Base-by-base conservation (phyloP, 2,329 filamentous ascomycete species). In the Aplosporella prunicola region DNA sequence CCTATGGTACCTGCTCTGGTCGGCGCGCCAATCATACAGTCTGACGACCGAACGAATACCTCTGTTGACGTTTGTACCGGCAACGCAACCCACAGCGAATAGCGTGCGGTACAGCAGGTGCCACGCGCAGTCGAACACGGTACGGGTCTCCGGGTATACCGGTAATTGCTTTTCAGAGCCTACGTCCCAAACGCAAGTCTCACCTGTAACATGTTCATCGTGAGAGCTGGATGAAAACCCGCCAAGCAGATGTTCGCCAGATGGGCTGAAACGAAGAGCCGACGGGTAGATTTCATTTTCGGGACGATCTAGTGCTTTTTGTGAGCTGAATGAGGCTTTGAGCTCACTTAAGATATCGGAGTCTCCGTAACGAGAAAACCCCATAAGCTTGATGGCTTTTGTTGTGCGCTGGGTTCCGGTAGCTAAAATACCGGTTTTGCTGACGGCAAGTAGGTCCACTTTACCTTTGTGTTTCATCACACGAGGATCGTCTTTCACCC, bases 111-210 rank as follows among this genome's bases (percentile, higher is more conserved):
- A 41, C 9, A 40, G 43, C 0, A 69, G 66, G 46, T 76, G 73
- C 67, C 74, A 80, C 1, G 69, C 62, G 2, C 72, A 57, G 44
- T 78, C 74, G 46, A 76, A 78, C 1, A 78, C 65, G 41, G 72
- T 73, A 23, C 67, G 67, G 1, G 66, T 65, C 11, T 64, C 62
- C 2, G 66, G 66, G 9, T 56, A 52, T 1, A 76, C 51, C n/a
- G 55, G 46, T 1, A 71, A 44, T 16, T 59, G 47, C 8, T 52
- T 46, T 3, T 59, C 53, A 22, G 66, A 61, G 10, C 56, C 49
- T 3, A 74, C 47, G 42, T 69, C 63, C 72, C 72, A 79, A 2
- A 76, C 45, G 26, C 64, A 67, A 8, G 75, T 60, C 41, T 75
- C 67, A 3, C 75, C 75, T 23, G 59, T 60, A 5, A 54, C 16